Evolutionary conservation across 352 stramenopile species (phyloP).

Genomic region (Phytopythium sindhum): DNA sequence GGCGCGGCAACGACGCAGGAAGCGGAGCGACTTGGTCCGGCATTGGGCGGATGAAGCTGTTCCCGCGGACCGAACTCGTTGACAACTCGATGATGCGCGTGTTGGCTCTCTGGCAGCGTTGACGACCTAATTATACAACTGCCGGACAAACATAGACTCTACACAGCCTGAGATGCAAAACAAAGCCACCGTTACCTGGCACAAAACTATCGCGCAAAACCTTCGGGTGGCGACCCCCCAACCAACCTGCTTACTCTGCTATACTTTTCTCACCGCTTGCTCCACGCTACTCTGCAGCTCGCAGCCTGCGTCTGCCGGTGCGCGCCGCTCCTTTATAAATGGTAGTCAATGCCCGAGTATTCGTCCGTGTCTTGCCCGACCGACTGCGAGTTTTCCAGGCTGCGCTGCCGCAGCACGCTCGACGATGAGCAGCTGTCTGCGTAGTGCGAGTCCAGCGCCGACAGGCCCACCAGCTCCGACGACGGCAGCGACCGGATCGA

Average conservation of each 20-base stretch:
- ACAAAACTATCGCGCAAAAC: conserved; percentile 3
- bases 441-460: conserved; percentile 64
- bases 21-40: conserved; percentile 1
- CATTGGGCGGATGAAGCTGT: background rate
- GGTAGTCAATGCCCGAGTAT: conserved; percentile 84
- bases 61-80: no score
- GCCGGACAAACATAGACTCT: no score
- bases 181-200: background rate
- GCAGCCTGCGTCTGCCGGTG: background rate
- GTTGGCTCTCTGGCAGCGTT: background rate
- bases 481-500: conserved; percentile 65
- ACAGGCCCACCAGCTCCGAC: conserved; percentile 58
- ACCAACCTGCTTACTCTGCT: background rate
- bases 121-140: no score
- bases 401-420: conserved; percentile 49
- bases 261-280: background rate
- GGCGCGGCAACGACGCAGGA: background rate
- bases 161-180: background rate
- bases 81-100: no score
- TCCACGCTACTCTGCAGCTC: background rate
- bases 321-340: conserved; percentile 43
- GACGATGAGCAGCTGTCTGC: conserved; percentile 45
- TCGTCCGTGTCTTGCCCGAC: conserved; percentile 79
- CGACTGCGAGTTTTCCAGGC: conserved; percentile 60
- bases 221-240: background rate